Base-by-base conservation (phyloP, 2,329 filamentous ascomycete species). In the Diaporthe vexans region DNA sequence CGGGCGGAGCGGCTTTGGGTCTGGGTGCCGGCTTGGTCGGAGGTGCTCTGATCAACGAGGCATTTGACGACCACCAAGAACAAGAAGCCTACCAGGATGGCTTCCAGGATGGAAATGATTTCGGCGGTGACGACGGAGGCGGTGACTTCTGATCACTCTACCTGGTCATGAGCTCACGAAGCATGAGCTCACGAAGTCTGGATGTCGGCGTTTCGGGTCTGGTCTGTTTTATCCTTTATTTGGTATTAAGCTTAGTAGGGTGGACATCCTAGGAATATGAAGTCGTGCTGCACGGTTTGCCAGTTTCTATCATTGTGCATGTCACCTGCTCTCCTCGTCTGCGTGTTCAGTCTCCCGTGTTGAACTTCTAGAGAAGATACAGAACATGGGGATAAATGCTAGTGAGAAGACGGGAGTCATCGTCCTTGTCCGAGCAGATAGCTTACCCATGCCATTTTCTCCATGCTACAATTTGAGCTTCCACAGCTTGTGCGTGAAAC, bases 11-110 rank as follows among this genome's bases (percentile, higher is more conserved):
- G 11, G 94, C 94, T 29, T 85, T 97, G 57, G 95, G 95, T 85
- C 83, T 94, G 5, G 95, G 95, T 78, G 95, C 93, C 76, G 95
- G 95, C 82, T 80, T 98, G 81, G 79, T 98, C 1, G 95, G 95
- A 78, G 95, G 95, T 72, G 89, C 91, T 76, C 76, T 97, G 79
- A 83, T 97, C 43, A 92, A 88, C 2, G 87, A 93, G 79, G 92
- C 92, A 1, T 87, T 95, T 68, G 84, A 93, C 73, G 90, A 92
- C 75, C 81, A 88, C 61, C 83, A 94, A 77, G 74, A 75, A 15
- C 74, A 73, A 48, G 72, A 76, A 40, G 88, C 87, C 6, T 86
- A 81, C 61, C 80, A 76, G 59, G 84, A 81, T 29, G 84, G 81
- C 35, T 80, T 79, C 74, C 33, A 75, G 21, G 46, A 37, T 21